Percentiles rank a stretch among this genome's conserved stretches.
phyloP scores from a whole-genome alignment of 805 yeast species.

The Blastobotrys attinorum region DNA sequence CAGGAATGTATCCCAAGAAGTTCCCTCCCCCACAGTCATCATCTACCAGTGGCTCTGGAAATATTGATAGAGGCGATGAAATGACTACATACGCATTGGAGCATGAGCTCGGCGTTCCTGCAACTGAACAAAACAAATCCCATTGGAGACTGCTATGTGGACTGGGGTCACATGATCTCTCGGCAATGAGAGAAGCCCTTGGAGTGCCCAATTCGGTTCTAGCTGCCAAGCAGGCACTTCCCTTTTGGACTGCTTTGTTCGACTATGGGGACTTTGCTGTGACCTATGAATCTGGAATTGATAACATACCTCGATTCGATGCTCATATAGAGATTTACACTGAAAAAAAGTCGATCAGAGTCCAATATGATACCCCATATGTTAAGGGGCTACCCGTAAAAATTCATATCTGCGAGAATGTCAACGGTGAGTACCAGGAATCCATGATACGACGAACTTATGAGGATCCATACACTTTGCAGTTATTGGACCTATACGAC shows the following conservation, averaged over 20 bases:
- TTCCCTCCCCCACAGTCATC: neutral
- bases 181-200: no score
- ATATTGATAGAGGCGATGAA: no score
- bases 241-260: no score
- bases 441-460: constrained; percentile 3
- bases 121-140: no score
- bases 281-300: constrained; percentile 6
- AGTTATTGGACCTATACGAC: constrained; percentile 1
- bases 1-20: constrained; percentile 3
- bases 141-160: no score
- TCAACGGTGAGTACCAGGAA: constrained; percentile 5
- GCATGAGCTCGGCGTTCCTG: no score
- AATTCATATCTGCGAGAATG: constrained; percentile 1
- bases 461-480: constrained; percentile 6
- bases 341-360: constrained; percentile 2
- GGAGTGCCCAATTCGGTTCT: no score
- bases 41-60: constrained; percentile 4
- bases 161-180: no score
- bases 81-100: no score
- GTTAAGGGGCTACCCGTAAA: constrained; percentile 5
- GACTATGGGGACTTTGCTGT: constrained; percentile 8
- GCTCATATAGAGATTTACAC: constrained; percentile 7
- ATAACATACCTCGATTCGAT: constrained; percentile 2
- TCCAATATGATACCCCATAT: constrained; percentile 7
- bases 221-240: no score